Base-by-base conservation (phyloP, 2,329 filamentous ascomycete species). In the Pseudodiploospora longispora region DNA sequence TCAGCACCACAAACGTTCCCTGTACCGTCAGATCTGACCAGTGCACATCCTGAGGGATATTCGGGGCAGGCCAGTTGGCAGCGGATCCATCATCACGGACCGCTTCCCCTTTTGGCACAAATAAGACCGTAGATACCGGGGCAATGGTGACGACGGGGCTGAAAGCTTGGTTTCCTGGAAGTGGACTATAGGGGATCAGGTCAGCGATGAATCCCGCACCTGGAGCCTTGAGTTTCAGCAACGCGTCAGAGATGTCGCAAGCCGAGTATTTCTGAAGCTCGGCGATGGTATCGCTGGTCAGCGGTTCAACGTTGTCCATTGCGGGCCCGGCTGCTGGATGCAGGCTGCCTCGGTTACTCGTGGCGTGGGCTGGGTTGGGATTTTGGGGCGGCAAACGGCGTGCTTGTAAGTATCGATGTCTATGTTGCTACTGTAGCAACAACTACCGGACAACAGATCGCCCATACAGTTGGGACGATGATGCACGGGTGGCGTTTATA, bases 231-330 rank as follows among this genome's bases (percentile, higher is more conserved):
- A 89, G 71, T 56, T 83, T 85, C 44, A 87, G 71, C 2, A 89
- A 72, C 5, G 83, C 83, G 60, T 89, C 85, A 8, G 84, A 85
- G 48, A 87, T 69, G 71, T 86, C 71, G 59, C 71, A 75, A 33
- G 71, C 68, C 12, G 63, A 64, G 53, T 71, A 72, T 33, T 60
- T 52, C 46, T 52, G 54, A 27, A 69, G 63, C 43, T 53, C 49
- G 42, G 55, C 48, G 43, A 56, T 12, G 30, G 56, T 53, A 31
- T 53, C 49, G 36, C 32, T 8, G n/a, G 50, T 35, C 12, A 53
- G 38, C 9, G 45, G 33, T 30, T 35, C 12, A 53, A 36, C 9
- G 45, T 30, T 31, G 50, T 38, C 8, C 28, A 40, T 9, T 35
- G 42, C n/a, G 12, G 38, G 12, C n/a, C 8, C 27, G 42, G 37